Evolutionary conservation across 2,329 filamentous ascomycete genomes (phyloP), one percentile per base, ranked within the genome.

Genomic region (Acarospora socialis): DNA sequence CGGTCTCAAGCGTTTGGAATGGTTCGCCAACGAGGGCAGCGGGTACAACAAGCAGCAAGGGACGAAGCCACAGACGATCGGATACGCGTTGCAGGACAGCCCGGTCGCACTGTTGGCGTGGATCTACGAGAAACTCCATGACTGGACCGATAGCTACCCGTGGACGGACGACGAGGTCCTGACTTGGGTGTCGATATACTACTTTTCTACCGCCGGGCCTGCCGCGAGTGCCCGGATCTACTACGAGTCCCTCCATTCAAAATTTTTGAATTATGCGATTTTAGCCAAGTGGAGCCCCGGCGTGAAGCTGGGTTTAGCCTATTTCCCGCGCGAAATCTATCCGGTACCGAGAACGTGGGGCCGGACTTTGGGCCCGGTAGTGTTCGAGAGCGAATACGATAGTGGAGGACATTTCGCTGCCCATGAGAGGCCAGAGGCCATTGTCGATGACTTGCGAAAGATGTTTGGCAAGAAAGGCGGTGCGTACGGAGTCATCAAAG

Each of bases 71-170:
- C 72, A 81, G 31, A 87, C 81, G 0, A 48, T 86, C 0, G 75
- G 74, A 0, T 81, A 81, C 45, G 72, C 63, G 0, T 60, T 86
- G 3, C 63, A 69, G 0, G 79, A 84, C 48, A 75, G 68, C 5
- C 81, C 81, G 0, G 68, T 81, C 0, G 77, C 68, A 0, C 56
- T 83, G 3, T 59, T 87, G 1, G 70, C 77, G 0, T 90, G 81
- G 81, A 73, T 87, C 20, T 80, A 80, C 42, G 81, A 87, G 54
- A 87, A 87, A 49, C 56, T 87, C 21, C 70, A 77, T 42, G 74
- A 80, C 43, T 87, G 80, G 81, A 74, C 73, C 0, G 79, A 86
- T 44, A 45, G 44, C 1, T 83, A 83, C 46, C 57, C 67, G 0
- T 86, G 79, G 79, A 77, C 70, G 0, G 74, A 82, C 38, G 77